Evolutionary conservation across 768 basidiomycete genomes (phyloP).

Genomic region (Cystofilobasidium macerans): DNA sequence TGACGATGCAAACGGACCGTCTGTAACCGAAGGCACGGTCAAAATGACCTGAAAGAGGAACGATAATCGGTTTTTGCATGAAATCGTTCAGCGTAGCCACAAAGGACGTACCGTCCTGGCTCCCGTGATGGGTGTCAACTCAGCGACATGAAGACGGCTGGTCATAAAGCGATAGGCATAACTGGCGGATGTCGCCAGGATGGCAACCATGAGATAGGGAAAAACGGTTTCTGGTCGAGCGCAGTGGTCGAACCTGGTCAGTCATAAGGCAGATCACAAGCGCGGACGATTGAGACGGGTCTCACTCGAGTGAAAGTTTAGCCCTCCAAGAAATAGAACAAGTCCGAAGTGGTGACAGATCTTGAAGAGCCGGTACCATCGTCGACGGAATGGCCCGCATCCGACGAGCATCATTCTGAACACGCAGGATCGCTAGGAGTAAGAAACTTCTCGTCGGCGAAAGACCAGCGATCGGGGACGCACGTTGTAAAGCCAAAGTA

Average conservation of each 20-base stretch:
- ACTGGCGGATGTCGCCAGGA: constrained; percentile 26
- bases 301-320: constrained; percentile 21
- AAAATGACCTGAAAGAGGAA: constrained; percentile 21
- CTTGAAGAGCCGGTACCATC: constrained; percentile 30
- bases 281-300: neutral
- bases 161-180: constrained; percentile 28
- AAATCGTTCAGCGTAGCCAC: neutral
- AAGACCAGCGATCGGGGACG: neutral
- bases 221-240: constrained; percentile 26
- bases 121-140: constrained; percentile 19
- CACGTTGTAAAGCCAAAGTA: constrained; percentile 17
- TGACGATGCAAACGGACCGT: neutral
- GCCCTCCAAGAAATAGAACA: constrained; percentile 28
- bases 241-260: neutral
- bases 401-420: constrained; percentile 20
- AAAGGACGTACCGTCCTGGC: neutral
- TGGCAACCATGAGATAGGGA: constrained; percentile 29
- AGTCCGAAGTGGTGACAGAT: constrained; percentile 31
- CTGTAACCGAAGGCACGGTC: constrained; percentile 19
- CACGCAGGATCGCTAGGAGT: too few species aligned
- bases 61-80: too few species aligned
- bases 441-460: too few species aligned
- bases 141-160: constrained; percentile 24
- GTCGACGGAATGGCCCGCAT: constrained; percentile 23
- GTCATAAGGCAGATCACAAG: neutral